Evolutionary conservation across 2,329 filamentous ascomycete genomes (phyloP), one percentile per base, ranked within the genome.

Genomic region (Verticillium dahliae): DNA sequence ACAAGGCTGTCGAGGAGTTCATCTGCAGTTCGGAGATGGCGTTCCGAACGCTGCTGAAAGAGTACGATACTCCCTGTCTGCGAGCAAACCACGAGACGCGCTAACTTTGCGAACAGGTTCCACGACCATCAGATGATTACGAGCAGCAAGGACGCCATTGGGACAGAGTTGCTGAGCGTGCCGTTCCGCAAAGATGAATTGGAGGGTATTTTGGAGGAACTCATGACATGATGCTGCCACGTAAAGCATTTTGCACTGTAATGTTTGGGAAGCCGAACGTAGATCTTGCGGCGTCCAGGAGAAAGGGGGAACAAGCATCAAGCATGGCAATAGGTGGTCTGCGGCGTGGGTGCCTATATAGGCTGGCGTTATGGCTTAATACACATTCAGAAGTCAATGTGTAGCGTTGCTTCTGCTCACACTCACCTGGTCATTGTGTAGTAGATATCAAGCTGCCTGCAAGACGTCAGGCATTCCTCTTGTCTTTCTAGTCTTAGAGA

Each of bases 61-160:
- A 99, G 84, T 95, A 75, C 65, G 86, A 76, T 18, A 50, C 18
- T n/a, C 54, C 37, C 60, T 27, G 41, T 6, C 6, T 31, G 6
- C 7, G 15, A n/a, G 6, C 10, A 18, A 39, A 4, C 50, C 15
- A 18, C 11, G 13, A 33, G 31, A 6, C 50, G 27, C 62, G 57
- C 69, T 75, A 63, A 79, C 72, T 60, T 62, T 15, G n/a, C 58
- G 4, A 33, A 14, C 66, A 90, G 87, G 75, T 95, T 99, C 74
- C 92, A 97, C 72, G 95, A 99, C 70, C 95, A 99, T 78, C 92
- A 97, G 71, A 98, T 99, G 87, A 90, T 99, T 65, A 91, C 91
- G 61, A 96, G 90, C 64, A 86, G 88, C 65, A 94, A 94, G 71
- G 94, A 99, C 73, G 84, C 85, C 0, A 80, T 93, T 61, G 95